Conservation (phyloP, 2,329 filamentous ascomycete species). For the Colletotrichum tofieldiae region DNA sequence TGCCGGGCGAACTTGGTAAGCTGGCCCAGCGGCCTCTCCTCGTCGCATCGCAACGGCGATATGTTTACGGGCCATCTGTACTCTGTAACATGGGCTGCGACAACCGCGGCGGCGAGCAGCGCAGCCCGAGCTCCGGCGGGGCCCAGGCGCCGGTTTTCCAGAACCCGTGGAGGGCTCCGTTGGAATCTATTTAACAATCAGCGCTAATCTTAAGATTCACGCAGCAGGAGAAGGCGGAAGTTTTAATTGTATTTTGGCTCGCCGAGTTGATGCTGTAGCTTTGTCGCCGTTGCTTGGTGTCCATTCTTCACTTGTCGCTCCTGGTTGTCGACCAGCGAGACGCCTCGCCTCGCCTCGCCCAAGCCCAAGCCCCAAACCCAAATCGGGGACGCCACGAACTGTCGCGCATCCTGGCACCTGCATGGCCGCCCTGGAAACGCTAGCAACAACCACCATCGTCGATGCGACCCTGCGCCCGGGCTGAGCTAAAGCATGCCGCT, state of each 20-base stretch:
- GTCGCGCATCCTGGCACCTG: not conserved
- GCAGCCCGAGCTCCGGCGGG: constrained; percentile 10
- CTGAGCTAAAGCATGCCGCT: constrained; percentile 15
- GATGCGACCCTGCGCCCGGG: constrained; percentile 4
- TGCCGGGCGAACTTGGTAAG: not conserved
- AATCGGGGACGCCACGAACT: not conserved
- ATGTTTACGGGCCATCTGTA: constrained; percentile 9
- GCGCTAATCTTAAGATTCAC: not conserved
- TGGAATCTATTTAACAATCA: constrained; percentile 1
- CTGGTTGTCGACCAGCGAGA: not conserved
- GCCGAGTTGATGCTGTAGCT: not conserved
- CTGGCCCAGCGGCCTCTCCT: not conserved
- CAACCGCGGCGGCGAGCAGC: not conserved
- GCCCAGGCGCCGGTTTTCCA: not conserved
- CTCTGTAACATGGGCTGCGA: constrained; percentile 25
- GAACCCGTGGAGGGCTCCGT: not conserved
- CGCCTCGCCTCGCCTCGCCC: not conserved
- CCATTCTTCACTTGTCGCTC: not conserved
- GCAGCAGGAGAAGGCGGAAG: no score
- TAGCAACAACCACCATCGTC: not conserved
- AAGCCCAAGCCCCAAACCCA: not conserved
- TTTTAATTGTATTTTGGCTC: not conserved
- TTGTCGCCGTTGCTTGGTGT: not conserved
- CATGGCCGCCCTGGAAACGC: not conserved
- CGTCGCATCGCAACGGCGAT: not conserved